Conservation (phyloP, 192 early-diverging fungal species). For the Dissophora globulifera region DNA sequence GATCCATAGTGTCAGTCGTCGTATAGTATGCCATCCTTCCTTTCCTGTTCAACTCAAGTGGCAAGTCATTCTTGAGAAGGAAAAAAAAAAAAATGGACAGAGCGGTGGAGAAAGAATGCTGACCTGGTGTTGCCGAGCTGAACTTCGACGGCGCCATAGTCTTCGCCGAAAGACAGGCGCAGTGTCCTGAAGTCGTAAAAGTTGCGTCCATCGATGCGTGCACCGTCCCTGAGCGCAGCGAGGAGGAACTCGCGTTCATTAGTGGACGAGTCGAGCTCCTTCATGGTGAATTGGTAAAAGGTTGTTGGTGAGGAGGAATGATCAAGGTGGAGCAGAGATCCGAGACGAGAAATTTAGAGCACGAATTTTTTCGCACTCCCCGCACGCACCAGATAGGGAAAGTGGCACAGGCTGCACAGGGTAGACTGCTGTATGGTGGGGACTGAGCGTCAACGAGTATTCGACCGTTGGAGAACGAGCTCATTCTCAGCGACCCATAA, state of each 20-base stretch:
- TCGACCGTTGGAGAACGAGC: too few species aligned
- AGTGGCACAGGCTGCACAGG: too few species aligned
- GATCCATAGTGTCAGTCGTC: too few species aligned
- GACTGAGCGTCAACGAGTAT: too few species aligned
- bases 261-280: conserved; percentile 68
- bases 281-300: conserved; percentile 20
- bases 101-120: background rate
- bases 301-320: background rate
- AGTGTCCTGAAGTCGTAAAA: conserved; percentile 79
- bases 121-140: conserved; percentile 85
- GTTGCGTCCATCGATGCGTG: conserved; percentile 83
- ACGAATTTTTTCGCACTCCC: too few species aligned
- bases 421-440: too few species aligned
- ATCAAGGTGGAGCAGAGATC: background rate
- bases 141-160: conserved; percentile 80
- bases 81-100: too few species aligned
- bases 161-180: conserved; percentile 72
- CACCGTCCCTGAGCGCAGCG: conserved; percentile 71
- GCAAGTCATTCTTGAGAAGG: too few species aligned
- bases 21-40: too few species aligned
- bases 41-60: too few species aligned
- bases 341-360: conserved; percentile 1
- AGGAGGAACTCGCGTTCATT: conserved; percentile 85
- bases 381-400: too few species aligned
- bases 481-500: too few species aligned